Conservation (phyloP, 306 rosid species). For the Cyamopsis tetragonoloba region DNA sequence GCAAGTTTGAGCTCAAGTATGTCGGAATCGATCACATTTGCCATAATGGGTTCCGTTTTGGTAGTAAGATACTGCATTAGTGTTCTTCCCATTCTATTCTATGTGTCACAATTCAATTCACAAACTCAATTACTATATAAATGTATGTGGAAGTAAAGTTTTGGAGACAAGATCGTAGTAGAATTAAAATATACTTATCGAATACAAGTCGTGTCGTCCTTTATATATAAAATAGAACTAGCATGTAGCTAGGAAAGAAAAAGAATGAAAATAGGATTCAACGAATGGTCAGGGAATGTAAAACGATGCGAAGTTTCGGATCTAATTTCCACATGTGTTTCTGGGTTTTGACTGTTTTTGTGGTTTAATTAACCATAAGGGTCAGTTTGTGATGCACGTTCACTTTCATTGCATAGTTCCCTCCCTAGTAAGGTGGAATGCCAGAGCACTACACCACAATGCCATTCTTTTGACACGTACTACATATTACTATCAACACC, state of each 20-base stretch:
- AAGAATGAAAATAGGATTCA: too few relatives aligned
- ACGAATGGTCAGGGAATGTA: constrained; percentile 26
- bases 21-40: constrained; percentile 41
- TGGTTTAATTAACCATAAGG: not conserved
- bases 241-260: too few relatives aligned
- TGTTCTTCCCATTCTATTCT: constrained; percentile 23
- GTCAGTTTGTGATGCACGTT: not conserved
- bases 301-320: constrained; percentile 34
- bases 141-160: too few relatives aligned
- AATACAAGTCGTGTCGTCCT: too few relatives aligned
- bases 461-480: too few relatives aligned
- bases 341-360: not conserved
- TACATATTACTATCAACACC: too few relatives aligned
- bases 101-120: not conserved
- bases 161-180: not conserved
- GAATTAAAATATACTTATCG: too few relatives aligned
- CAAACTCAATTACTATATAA: not conserved
- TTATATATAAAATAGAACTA: too few relatives aligned
- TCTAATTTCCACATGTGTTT: constrained; percentile 11
- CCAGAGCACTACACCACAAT: too few relatives aligned
- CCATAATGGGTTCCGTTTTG: constrained; percentile 38
- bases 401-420: not conserved
- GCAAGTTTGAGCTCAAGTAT: constrained; percentile 42
- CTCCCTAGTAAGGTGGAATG: too few relatives aligned
- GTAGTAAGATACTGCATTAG: constrained; percentile 33